A percentile compares a stretch with the other conserved stretches of the same genome.
Evolutionary conservation across 768 basidiomycete species (phyloP).

Genomic region (Mycena galopus): DNA sequence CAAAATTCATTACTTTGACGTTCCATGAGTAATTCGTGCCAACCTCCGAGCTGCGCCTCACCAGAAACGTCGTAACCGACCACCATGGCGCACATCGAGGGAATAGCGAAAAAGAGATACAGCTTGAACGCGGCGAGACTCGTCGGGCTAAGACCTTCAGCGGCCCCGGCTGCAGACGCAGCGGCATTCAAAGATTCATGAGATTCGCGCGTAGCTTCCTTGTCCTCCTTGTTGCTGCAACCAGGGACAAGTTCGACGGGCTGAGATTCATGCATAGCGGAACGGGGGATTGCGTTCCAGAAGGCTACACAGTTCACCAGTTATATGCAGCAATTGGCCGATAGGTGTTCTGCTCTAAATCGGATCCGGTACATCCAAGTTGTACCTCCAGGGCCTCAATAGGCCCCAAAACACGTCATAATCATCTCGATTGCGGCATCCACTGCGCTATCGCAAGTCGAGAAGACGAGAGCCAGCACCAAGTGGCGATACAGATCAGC

Average conservation of each 20-base stretch:
- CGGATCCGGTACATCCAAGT: slow-evolving; percentile 21
- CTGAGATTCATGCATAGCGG: background rate
- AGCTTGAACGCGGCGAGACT: slow-evolving; percentile 29
- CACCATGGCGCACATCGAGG: slow-evolving; percentile 19
- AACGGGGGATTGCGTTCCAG: background rate
- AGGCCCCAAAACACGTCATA: slow-evolving; percentile 19
- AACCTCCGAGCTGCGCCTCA: background rate
- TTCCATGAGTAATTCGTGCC: background rate
- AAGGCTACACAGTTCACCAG: background rate
- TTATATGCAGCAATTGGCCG: slow-evolving; percentile 9
- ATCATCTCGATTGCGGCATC: slow-evolving; percentile 31
- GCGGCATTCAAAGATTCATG: slow-evolving; percentile 4
- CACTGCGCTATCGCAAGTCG: slow-evolving; percentile 14
- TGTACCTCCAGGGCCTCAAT: slow-evolving; percentile 4
- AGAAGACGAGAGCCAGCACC: slow-evolving; percentile 21
- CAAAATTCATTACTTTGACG: slow-evolving; percentile 58
- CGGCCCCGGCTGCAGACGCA: background rate
- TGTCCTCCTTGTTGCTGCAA: slow-evolving; percentile 4
- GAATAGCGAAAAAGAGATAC: slow-evolving; percentile 28
- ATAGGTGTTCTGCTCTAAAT: slow-evolving; percentile 27
- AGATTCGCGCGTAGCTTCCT: slow-evolving; percentile 7
- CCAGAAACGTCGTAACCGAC: slow-evolving; percentile 30
- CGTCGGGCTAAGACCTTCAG: slow-evolving; percentile 13
- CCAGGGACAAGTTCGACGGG: background rate
- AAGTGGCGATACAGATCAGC: slow-evolving; percentile 27